phyloP scores from a whole-genome alignment of 2,329 filamentous ascomycete genomes.

The Fusarium ambrosium region DNA sequence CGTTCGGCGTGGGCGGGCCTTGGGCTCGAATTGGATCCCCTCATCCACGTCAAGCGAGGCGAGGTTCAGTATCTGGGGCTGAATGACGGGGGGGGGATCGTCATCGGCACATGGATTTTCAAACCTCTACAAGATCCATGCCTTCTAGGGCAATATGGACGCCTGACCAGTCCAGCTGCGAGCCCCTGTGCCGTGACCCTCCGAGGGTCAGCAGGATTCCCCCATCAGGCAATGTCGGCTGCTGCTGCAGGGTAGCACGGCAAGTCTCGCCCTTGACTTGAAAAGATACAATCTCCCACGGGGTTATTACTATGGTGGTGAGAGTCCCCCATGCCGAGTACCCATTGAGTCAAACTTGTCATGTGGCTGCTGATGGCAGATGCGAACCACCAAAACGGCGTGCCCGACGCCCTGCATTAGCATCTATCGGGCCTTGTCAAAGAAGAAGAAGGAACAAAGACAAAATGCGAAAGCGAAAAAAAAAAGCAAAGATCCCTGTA shows the following conservation, averaged over 20 bases:
- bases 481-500: background rate
- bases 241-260: conserved; percentile 24
- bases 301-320: background rate
- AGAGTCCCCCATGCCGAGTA: conserved; percentile 17
- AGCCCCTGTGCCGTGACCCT: conserved; percentile 40
- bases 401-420: conserved; percentile 25
- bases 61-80: conserved; percentile 16
- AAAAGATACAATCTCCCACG: conserved; percentile 2
- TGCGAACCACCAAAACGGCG: conserved; percentile 21
- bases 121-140: conserved; percentile 1
- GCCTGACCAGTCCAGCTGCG: conserved; percentile 25
- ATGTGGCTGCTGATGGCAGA: conserved; percentile 34
- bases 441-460: conserved; percentile 8
- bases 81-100: background rate
- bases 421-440: background rate
- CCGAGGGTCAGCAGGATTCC: conserved; percentile 43
- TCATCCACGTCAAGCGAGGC: conserved; percentile 19
- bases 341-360: conserved; percentile 8
- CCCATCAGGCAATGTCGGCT: conserved; percentile 23
- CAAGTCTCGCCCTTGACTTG: conserved; percentile 31
- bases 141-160: conserved; percentile 13
- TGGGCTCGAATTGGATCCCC: conserved; percentile 11
- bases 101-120: conserved; percentile 1
- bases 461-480: background rate
- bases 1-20: conserved; percentile 25